Evolutionary conservation across 805 yeast species (phyloP), one percentile per base, ranked within the genome.

Genomic region (Barnettozyma vustinii): DNA sequence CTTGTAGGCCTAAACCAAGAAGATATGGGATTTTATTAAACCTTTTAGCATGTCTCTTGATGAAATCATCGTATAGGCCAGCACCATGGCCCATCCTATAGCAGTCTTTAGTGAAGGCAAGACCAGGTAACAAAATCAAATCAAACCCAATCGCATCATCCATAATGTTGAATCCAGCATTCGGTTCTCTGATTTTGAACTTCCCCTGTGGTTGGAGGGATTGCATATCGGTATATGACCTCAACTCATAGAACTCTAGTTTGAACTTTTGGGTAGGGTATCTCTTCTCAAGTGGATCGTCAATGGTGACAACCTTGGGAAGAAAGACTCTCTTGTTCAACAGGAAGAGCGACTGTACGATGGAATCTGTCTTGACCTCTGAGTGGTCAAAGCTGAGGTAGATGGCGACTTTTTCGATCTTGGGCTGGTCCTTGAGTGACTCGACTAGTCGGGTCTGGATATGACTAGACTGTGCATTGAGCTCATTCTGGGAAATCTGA

Each of bases 51-150:
- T 80, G 80, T 45, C 84, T 67, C 42, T 72, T 68, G 39, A 86
- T 74, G 57, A 73, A 86, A 57, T 84, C 88, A 63, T 92, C 99
- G 63, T 94, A 92, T 64, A 79, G 90, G 0, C 97, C 99, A 5
- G 83, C 92, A 1, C 99, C 99, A 62, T 89, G 96, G 1, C 99
- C 99, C 46, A 92, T 62, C 47, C 99, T 64, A 21, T 55, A 45
- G 6, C 61, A 57, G 12, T 61, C 54, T 12, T 35, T 54, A 1
- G 87, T 76, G 64, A 87, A 91, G 1, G 87, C 96, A 1, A 92
- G 83, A 0, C 96, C 97, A 0, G 98, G 98, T 0, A 92, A 72
- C 7, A 92, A 66, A 7, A 92, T 68, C 9, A 92, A 57, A 56
- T 92, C 97, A 20, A 92, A 66, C 0, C 79, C 81, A 3, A 54